phyloP scores from a whole-genome alignment of 1,139 yeast species.

The Saccharomyces hybrid region DNA sequence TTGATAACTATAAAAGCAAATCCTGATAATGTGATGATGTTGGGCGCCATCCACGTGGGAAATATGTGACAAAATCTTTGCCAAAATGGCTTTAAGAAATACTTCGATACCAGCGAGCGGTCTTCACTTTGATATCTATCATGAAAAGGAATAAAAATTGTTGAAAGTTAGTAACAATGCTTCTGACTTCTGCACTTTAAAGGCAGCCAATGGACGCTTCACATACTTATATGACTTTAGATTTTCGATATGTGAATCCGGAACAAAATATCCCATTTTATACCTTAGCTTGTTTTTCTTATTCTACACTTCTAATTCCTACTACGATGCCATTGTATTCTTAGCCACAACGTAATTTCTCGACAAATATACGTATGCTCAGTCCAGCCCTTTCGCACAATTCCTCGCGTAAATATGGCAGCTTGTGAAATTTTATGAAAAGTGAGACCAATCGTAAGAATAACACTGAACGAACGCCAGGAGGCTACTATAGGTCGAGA shows the following conservation, averaged over 20 bases:
- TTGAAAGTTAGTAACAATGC: neutral
- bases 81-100: constrained; percentile 69
- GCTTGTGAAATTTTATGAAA: neutral
- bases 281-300: neutral
- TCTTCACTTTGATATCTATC: constrained; percentile 61
- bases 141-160: constrained; percentile 5
- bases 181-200: neutral
- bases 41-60: constrained; percentile 84
- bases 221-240: constrained; percentile 60
- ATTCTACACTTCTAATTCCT: neutral
- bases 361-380: neutral
- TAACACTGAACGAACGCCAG: neutral
- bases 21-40: constrained; percentile 74
- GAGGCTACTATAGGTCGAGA: neutral
- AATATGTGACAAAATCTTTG: constrained; percentile 57
- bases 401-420: neutral
- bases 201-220: neutral
- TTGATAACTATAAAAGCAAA: constrained; percentile 60
- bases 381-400: neutral
- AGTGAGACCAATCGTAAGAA: neutral
- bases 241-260: constrained; percentile 50
- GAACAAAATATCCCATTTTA: constrained; percentile 66
- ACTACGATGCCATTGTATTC: neutral
- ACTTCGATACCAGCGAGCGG: constrained; percentile 66
- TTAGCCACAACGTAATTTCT: neutral